These are phyloP conservation scores for Teratosphaeria destructans DNA, from an alignment of 2,329 filamentous ascomycete genomes.

Conservation along the genomic window DNA sequence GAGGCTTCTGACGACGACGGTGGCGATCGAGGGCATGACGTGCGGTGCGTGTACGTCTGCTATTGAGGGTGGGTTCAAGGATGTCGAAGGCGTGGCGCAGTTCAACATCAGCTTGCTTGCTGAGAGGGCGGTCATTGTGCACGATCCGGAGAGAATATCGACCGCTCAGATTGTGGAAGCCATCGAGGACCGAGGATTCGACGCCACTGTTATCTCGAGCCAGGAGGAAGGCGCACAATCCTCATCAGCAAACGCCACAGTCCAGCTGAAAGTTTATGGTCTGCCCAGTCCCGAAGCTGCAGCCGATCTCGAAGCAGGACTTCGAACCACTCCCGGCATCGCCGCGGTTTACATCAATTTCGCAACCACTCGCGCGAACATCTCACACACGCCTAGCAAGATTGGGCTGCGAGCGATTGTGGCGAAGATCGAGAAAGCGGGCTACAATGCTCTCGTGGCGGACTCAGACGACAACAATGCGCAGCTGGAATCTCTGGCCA, in stretches of 20 bases:
- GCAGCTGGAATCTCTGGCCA: constrained; percentile 87
- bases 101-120: constrained; percentile 94
- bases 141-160: constrained; percentile 62
- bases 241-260: constrained; percentile 44
- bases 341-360: constrained; percentile 63
- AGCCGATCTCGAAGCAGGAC: constrained; percentile 55
- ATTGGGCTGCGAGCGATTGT: constrained; percentile 76
- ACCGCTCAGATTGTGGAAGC: constrained; percentile 66
- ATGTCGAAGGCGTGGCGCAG: constrained; percentile 65
- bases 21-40: constrained; percentile 93
- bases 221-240: constrained; percentile 48
- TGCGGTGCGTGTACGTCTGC: constrained; percentile 93
- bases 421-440: constrained; percentile 67
- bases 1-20: constrained; percentile 58
- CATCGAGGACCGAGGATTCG: constrained; percentile 85
- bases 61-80: constrained; percentile 71
- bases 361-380: constrained; percentile 59
- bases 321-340: constrained; percentile 60
- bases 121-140: constrained; percentile 79
- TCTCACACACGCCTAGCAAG: constrained; percentile 60
- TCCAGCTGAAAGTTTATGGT: constrained; percentile 79
- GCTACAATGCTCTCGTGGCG: constrained; percentile 79
- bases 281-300: constrained; percentile 62
- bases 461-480: constrained; percentile 94
- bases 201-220: constrained; percentile 71